Conservation (phyloP, 2,329 filamentous ascomycete species). For the Macrophomina tecta region DNA sequence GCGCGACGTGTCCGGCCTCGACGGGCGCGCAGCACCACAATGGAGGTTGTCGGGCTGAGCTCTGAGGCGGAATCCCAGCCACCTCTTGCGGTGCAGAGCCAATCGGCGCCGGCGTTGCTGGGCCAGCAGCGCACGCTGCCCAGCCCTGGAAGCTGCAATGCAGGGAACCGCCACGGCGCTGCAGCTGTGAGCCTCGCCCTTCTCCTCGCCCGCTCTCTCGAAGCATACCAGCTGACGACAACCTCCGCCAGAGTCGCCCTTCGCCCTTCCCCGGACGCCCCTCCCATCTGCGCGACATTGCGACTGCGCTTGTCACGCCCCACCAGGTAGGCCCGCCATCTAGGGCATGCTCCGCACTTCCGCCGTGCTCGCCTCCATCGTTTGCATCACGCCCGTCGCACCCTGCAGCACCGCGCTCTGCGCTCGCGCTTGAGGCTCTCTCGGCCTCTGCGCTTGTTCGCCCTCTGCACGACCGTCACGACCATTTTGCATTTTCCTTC, state of each 20-base stretch:
- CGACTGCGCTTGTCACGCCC: background rate
- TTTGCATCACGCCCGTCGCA: background rate
- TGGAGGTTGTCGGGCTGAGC: conserved; percentile 9
- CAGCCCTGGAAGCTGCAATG: conserved; percentile 25
- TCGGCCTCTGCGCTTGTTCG: background rate
- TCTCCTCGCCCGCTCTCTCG: conserved; percentile 11
- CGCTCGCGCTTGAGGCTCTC: conserved; percentile 6
- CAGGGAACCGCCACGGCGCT: conserved; percentile 15
- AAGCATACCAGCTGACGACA: conserved; percentile 22
- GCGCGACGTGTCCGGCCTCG: conserved; percentile 17
- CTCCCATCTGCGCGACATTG: background rate
- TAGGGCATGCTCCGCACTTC: conserved; percentile 21
- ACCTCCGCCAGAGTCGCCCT: background rate
- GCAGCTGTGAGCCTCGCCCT: conserved; percentile 17
- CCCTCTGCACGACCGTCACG: conserved; percentile 22
- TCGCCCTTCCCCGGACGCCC: conserved; percentile 1
- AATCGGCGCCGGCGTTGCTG: conserved; percentile 1
- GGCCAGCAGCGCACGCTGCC: conserved; percentile 15
- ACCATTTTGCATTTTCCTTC: conserved; percentile 6
- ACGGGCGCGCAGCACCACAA: background rate
- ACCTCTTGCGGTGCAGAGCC: background rate
- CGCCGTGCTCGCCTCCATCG: conserved; percentile 6
- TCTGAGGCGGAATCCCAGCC: background rate
- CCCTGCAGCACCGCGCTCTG: conserved; percentile 1
- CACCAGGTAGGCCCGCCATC: background rate